Evolutionary conservation across 495 filamentous ascomycete genomes (phyloP).

Genomic region (Penicillium ochrochloron): DNA sequence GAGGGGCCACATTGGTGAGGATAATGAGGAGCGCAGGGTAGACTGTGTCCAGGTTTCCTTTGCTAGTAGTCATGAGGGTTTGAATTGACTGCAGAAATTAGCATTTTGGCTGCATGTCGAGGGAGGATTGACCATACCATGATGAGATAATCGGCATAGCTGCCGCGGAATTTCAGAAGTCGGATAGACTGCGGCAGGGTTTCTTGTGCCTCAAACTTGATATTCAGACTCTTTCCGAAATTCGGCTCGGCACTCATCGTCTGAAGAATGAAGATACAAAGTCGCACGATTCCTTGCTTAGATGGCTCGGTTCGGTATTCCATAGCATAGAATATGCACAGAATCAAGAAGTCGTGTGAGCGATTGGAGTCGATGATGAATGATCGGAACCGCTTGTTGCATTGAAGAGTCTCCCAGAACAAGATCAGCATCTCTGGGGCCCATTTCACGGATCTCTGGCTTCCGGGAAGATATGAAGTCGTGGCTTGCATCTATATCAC

Average conservation of each 20-base stretch:
- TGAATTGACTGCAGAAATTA: conserved; percentile 78
- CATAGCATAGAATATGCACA: conserved; percentile 90
- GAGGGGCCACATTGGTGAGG: conserved; percentile 88
- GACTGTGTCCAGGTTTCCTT: conserved; percentile 87
- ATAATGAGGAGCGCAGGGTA: conserved; percentile 93
- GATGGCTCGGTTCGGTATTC: conserved; percentile 84
- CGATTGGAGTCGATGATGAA: conserved; percentile 97
- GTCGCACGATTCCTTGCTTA: conserved; percentile 89
- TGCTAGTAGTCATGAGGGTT: conserved; percentile 86
- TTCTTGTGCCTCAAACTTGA: conserved; percentile 86
- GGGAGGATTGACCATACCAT: conserved; percentile 55
- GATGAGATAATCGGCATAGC: conserved; percentile 92
- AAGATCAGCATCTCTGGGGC: conserved; percentile 96
- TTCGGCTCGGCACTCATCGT: conserved; percentile 92
- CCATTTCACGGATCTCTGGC: conserved; percentile 80
- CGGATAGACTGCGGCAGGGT: conserved; percentile 80
- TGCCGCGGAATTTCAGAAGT: conserved; percentile 82
- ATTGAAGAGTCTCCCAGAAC: conserved; percentile 97
- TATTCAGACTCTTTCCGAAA: conserved; percentile 89
- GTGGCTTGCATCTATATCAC: conserved; percentile 73
- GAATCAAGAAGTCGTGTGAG: conserved; percentile 88
- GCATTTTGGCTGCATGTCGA: conserved; percentile 18
- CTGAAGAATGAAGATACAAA: conserved; percentile 96
- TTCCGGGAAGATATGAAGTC: conserved; percentile 85
- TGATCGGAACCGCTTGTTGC: conserved; percentile 95